Base-by-base conservation (phyloP, 2,329 filamentous ascomycete species). In the Lachnellula arida region DNA sequence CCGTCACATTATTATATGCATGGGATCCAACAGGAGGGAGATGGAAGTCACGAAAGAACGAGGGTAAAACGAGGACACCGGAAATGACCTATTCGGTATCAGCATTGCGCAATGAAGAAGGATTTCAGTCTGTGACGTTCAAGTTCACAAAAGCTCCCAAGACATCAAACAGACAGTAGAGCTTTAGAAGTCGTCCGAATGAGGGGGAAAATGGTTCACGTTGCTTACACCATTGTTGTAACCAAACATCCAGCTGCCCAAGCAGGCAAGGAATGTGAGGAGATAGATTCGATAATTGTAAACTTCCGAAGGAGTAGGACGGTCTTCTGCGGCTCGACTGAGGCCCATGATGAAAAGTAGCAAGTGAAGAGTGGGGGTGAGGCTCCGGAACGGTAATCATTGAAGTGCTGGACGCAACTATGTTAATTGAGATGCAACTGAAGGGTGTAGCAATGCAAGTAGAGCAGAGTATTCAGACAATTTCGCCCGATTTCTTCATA, bases 271-370 rank as follows among this genome's bases (percentile, higher is more conserved):
- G 46, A 64, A 56, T 4, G 62, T 57, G n/a, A 65, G 58, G 39
- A 60, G 39, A 34, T 67, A 66, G 19, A 65, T 56, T 17, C 64
- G 59, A 4, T 47, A 46, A 34, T 66, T 66, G 58, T 67, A 66
- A 39, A 67, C 57, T 42, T 58, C 60, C 37, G 57, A 46, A 15
- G 63, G 63, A 4, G 65, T 67, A 42, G 65, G 62, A n/a, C 65
- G 60, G 50, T 67, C 65, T 59, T 63, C 64, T 37, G 53, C 25
- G n/a, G 61, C 63, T 35, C 61, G 61, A 9, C 57, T 55, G 49
- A 64, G 55, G 12, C 58, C 60, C 61, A 63, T 64, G 17, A 37
- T 63, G 35, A 37, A 14, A 8, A 32, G 12, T 23, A 34, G 32
- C 12, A 28, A 3, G 19, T 9, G 39, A 46, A 17, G 19, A 22